phyloP scores from a whole-genome alignment of 176 grass and related monocot genomes.

The Cenchrus purpureus region DNA sequence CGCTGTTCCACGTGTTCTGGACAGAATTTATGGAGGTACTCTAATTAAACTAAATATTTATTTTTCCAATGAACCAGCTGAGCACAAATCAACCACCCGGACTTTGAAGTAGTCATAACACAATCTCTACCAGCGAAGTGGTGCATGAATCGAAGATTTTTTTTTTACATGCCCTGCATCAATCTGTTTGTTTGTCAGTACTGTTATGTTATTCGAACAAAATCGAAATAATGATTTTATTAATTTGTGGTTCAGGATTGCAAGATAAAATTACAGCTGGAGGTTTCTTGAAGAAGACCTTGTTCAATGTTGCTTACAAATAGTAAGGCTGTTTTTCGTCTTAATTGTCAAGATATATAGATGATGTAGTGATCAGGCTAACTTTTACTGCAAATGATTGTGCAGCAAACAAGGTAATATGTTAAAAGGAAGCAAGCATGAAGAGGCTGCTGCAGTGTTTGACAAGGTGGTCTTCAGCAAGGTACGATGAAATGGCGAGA shows the following conservation, averaged over 20 bases:
- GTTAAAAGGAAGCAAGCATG: constrained; percentile 80
- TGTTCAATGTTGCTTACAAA: constrained; percentile 88
- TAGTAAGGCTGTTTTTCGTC: constrained; percentile 54
- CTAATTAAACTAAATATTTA: constrained; percentile 10
- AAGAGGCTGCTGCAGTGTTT: constrained; percentile 75
- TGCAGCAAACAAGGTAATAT: constrained; percentile 91
- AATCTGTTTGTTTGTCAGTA: not conserved
- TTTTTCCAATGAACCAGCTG: not conserved
- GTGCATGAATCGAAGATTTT: not conserved
- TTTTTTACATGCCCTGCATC: not conserved
- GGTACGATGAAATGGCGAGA: constrained; percentile 50
- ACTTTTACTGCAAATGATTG: constrained; percentile 26
- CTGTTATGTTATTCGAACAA: not conserved
- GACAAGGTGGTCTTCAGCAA: constrained; percentile 85
- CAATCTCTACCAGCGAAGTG: no score
- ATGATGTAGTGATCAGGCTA: constrained; percentile 27
- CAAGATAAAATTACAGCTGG: constrained; percentile 80
- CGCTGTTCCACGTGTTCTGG: constrained; percentile 94
- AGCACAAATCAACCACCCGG: not conserved
- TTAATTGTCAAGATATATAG: constrained; percentile 3
- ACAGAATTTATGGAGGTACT: constrained; percentile 88
- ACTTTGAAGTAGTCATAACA: no score
- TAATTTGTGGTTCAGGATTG: constrained; percentile 66
- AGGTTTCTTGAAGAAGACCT: constrained; percentile 74
- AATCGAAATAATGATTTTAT: constrained; percentile 17